Base-by-base conservation (phyloP, 169 alveolate species). In the Cryptosporidium sp. region DNA sequence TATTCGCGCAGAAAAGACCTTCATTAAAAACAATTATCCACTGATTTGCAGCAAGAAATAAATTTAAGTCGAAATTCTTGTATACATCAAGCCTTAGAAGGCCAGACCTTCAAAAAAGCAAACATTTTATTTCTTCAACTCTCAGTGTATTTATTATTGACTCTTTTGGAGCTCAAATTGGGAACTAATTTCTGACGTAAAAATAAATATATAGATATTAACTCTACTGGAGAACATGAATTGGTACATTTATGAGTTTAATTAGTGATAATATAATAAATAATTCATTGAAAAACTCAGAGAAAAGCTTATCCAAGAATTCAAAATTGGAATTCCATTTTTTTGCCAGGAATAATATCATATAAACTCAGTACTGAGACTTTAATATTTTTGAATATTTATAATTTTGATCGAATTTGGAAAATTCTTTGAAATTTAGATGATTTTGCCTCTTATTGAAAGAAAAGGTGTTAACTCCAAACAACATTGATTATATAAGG, bases 231-330 rank as follows among this genome's bases (percentile, higher is more conserved):
- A 14, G 45, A 61, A 8, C 37, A 61, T 21, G 23, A 16, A 0
- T 33, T 65, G 14, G 14, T 33, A 23, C 1, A 65, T 33, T 65
- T 65, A 65, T 65, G 26, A 35, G 18, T n/a, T 18, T 3, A 33
- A 65, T 33, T 65, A 65, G 21, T 6, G 33, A 35, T 33, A 16
- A n/a, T 70, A 21, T 18, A 29, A 33, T 31, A 23, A 31, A n/a
- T 29, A 39, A 50, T 3, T 29, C 33, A 50, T 29, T 71, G 0
- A 31, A 31, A 2, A 71, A 43, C n/a, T 39, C 26, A 0, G 29
- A 71, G 23, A 35, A 3, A 71, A 50, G 29, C 23, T 71, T 29
- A 71, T 71, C 33, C 69, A 23, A 71, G 68, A 71, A 51, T 71
- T 71, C 31, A 43, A 50, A 21, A 71, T 71, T 29, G 65, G 69